Evolutionary conservation across 257 asterid species (phyloP).

Genomic region (Leonotis leonurus): DNA sequence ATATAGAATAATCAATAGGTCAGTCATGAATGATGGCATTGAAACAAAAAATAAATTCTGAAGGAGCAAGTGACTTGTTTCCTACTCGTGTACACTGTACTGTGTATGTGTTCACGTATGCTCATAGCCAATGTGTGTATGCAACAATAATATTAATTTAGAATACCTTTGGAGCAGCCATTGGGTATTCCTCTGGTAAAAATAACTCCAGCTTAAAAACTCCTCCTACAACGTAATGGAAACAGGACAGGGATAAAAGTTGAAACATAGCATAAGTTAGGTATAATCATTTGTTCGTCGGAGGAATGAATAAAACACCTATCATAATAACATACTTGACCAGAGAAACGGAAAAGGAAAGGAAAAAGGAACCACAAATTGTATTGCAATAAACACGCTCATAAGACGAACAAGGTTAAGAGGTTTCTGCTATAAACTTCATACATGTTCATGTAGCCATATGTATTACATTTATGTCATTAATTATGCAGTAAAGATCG

Average conservation of each 20-base stretch:
- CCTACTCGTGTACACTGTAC: neutral
- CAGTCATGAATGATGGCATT: neutral
- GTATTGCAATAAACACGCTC: neutral
- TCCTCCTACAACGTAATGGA: slow-evolving; percentile 53
- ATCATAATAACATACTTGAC: neutral
- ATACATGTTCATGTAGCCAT: neutral
- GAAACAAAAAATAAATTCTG: neutral
- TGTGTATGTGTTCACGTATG: neutral
- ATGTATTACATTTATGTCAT: neutral
- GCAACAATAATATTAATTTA: neutral
- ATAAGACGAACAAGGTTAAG: neutral
- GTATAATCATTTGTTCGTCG: neutral
- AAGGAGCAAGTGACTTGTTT: neutral
- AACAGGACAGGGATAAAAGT: slow-evolving; percentile 5
- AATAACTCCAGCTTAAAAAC: slow-evolving; percentile 95
- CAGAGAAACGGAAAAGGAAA: no score
- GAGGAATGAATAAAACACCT: neutral
- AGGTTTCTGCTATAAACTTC: neutral
- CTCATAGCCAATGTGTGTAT: neutral
- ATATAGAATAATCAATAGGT: neutral
- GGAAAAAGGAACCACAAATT: no score
- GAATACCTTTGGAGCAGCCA: slow-evolving; percentile 98
- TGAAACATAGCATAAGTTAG: neutral
- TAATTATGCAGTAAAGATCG: neutral
- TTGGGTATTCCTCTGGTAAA: slow-evolving; percentile 96